These are phyloP conservation scores for Sporothrix variecibatus DNA, from an alignment of 2,329 filamentous ascomycete species.

Conservation along the genomic window DNA sequence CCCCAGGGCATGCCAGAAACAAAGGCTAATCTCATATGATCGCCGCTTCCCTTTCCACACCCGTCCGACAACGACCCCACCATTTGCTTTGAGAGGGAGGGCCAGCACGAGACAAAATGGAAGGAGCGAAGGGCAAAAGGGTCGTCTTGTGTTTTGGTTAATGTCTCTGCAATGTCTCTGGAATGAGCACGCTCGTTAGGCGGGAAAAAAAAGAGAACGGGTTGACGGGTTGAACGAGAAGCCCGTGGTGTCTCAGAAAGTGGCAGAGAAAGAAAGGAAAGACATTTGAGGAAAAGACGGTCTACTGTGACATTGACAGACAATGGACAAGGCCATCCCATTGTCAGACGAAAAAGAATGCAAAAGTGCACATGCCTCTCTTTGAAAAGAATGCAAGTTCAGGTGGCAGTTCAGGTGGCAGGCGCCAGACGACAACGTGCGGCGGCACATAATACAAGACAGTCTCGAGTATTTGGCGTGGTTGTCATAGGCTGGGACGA, in stretches of 20 bases:
- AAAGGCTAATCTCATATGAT: slow-evolving; percentile 39
- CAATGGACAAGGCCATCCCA: background rate
- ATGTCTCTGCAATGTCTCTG: background rate
- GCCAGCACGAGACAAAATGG: background rate
- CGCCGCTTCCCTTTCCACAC: slow-evolving; percentile 27
- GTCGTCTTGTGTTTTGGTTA: background rate
- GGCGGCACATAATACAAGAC: slow-evolving; percentile 8
- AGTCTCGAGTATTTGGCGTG: background rate
- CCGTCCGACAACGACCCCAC: background rate
- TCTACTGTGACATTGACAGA: background rate
- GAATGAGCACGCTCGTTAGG: background rate
- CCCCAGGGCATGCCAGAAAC: slow-evolving; percentile 35
- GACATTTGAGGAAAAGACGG: background rate
- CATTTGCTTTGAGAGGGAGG: background rate
- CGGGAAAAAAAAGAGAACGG: background rate
- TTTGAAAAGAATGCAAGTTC: slow-evolving; percentile 1
- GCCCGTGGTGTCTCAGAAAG: slow-evolving; percentile 10
- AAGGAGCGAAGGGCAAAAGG: background rate
- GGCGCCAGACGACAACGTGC: background rate
- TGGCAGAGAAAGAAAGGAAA: background rate
- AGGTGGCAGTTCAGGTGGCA: slow-evolving; percentile 12
- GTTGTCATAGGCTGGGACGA: background rate
- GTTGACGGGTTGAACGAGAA: background rate
- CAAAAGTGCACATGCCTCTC: background rate
- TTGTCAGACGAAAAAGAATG: slow-evolving; percentile 14